phyloP scores from a whole-genome alignment of 108 stramenopile species.

The Pseudonitzschia multiseries region DNA sequence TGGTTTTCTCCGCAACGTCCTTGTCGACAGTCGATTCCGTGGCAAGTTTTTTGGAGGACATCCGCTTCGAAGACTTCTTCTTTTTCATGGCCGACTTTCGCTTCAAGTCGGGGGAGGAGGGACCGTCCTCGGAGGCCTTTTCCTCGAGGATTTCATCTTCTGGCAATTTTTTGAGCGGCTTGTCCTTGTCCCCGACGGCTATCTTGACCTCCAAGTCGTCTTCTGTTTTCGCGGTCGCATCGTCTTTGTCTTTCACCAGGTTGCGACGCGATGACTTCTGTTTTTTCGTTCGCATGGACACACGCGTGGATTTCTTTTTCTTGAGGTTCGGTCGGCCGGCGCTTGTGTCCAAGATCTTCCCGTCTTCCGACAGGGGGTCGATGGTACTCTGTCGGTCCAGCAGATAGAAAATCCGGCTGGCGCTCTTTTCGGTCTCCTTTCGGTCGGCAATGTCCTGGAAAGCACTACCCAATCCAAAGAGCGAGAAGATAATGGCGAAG shows the following conservation, averaged over 20 bases:
- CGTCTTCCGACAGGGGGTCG: conserved; percentile 54
- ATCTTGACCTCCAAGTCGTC: no score
- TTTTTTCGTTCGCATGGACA: neutral
- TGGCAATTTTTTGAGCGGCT: no score
- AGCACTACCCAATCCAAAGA: conserved; percentile 77
- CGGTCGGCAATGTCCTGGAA: conserved; percentile 66
- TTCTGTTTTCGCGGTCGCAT: neutral
- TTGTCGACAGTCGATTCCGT: no score
- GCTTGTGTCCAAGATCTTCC: conserved; percentile 43
- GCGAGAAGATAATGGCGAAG: conserved; percentile 70
- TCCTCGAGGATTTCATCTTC: no score
- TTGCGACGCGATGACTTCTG: neutral
- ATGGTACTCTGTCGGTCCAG: conserved; percentile 60
- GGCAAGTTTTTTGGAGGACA: no score
- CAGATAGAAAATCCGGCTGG: conserved; percentile 69
- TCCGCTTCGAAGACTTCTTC: no score
- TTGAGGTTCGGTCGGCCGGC: neutral
- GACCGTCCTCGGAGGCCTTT: no score
- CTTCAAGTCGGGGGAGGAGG: no score
- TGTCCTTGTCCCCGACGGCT: no score
- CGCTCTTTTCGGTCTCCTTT: conserved; percentile 60
- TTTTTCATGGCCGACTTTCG: no score
- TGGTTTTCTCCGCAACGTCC: no score
- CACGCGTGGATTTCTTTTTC: neutral
- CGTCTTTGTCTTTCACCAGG: neutral